Percentiles rank a stretch among this genome's conserved stretches.
Conservation (phyloP, 2,329 filamentous ascomycete genomes). For the Botrytis fragariae region DNA sequence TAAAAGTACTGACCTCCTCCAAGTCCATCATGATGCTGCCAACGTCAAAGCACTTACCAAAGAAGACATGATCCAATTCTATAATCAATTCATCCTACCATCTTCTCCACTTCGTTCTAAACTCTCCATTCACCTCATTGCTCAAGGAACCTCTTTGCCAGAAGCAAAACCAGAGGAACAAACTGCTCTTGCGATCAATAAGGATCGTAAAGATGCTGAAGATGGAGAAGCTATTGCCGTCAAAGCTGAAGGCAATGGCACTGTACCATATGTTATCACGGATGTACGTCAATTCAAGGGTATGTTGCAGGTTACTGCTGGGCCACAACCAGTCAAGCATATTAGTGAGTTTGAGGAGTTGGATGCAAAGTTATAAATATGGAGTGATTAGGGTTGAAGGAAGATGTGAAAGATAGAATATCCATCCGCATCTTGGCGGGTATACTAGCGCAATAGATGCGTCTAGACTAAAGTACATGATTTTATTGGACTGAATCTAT, state of each 20-base stretch:
- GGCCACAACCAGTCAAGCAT: constrained; percentile 69
- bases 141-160: constrained; percentile 53
- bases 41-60: constrained; percentile 74
- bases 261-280: constrained; percentile 62
- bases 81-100: constrained; percentile 70
- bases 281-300: constrained; percentile 82
- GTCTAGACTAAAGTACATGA: neutral
- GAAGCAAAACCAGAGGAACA: constrained; percentile 43
- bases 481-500: neutral
- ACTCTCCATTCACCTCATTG: constrained; percentile 77
- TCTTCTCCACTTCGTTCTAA: constrained; percentile 74
- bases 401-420: neutral
- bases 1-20: constrained; percentile 8
- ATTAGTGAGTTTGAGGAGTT: constrained; percentile 83
- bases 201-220: constrained; percentile 37
- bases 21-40: constrained; percentile 62
- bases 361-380: constrained; percentile 70
- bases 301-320: constrained; percentile 67
- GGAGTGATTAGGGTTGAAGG: neutral
- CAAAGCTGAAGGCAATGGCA: constrained; percentile 44
- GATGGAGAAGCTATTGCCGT: constrained; percentile 22
- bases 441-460: constrained; percentile 6
- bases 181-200: constrained; percentile 34
- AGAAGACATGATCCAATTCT: constrained; percentile 77
- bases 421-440: neutral